Evolutionary conservation across 495 filamentous ascomycete species (phyloP).

Genomic region (Trichocladium uniseriatum): DNA sequence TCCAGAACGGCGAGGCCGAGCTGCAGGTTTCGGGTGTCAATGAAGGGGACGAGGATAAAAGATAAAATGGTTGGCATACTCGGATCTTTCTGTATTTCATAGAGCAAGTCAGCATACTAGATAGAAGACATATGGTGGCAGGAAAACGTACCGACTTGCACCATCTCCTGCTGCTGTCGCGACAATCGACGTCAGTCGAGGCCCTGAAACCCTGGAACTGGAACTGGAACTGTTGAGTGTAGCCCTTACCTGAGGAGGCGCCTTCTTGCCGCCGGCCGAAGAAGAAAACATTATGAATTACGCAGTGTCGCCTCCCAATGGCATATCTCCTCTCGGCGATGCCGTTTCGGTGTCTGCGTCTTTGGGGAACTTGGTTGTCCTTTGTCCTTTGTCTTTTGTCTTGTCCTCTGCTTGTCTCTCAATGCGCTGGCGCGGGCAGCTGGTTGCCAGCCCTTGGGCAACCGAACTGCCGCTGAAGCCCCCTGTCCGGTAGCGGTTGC

Average conservation of each 20-base stretch:
- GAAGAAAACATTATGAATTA: constrained; percentile 45
- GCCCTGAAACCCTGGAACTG: not conserved
- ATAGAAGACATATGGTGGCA: not conserved
- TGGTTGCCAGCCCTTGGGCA: constrained; percentile 13
- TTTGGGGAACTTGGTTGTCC: not conserved
- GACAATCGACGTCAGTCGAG: constrained; percentile 25
- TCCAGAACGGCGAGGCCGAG: constrained; percentile 86
- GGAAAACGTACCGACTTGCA: constrained; percentile 80
- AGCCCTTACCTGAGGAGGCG: constrained; percentile 58
- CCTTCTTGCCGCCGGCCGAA: constrained; percentile 55
- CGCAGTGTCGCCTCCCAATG: constrained; percentile 12
- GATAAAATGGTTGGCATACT: constrained; percentile 37
- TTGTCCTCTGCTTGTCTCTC: too few relatives aligned
- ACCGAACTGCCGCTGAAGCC: constrained; percentile 1
- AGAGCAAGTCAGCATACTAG: constrained; percentile 22
- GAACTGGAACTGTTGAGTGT: not conserved
- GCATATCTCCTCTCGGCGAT: constrained; percentile 12
- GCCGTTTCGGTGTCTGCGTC: not conserved
- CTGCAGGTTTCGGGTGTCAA: constrained; percentile 32
- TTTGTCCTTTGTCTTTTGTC: not conserved
- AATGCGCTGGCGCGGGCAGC: constrained; percentile 4
- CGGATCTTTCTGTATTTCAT: constrained; percentile 45
- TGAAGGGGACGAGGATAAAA: not conserved
- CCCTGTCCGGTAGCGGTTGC: not conserved
- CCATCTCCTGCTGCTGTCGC: constrained; percentile 83